Percentiles rank a stretch among this genome's conserved stretches.
These are phyloP conservation scores for Fusarium tanahbumbuense DNA, from an alignment of 2,329 filamentous ascomycete genomes.

Conservation along the genomic window DNA sequence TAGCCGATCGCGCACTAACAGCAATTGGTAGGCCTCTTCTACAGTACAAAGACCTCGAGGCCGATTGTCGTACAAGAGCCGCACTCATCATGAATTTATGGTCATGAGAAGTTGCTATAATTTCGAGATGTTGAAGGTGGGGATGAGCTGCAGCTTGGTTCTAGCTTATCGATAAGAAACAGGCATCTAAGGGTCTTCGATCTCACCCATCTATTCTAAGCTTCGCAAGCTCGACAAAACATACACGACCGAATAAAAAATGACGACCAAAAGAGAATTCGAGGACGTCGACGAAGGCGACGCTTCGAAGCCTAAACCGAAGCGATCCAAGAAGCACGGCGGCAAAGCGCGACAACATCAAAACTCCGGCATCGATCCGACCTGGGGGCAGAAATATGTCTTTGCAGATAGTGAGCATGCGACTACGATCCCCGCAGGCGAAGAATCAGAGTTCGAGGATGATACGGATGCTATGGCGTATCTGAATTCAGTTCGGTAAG, in stretches of 20 bases:
- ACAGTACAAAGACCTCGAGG: slow-evolving; percentile 1
- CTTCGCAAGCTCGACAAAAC: slow-evolving; percentile 18
- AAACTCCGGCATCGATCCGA: slow-evolving; percentile 66
- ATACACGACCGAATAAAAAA: slow-evolving; percentile 25
- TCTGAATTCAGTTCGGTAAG: slow-evolving; percentile 75
- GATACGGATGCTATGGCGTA: slow-evolving; percentile 77
- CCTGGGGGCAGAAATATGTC: slow-evolving; percentile 78
- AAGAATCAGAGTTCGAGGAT: slow-evolving; percentile 75
- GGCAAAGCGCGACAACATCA: slow-evolving; percentile 55
- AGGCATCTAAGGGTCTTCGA: slow-evolving; percentile 21
- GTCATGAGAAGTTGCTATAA: slow-evolving; percentile 40
- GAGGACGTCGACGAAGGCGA: slow-evolving; percentile 49
- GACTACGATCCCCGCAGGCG: slow-evolving; percentile 59
- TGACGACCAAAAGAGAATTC: slow-evolving; percentile 53
- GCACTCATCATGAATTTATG: slow-evolving; percentile 48
- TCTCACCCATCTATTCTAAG: slow-evolving; percentile 10
- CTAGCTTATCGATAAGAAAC: slow-evolving; percentile 42
- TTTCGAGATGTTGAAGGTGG: slow-evolving; percentile 8
- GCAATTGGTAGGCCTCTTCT: neutral
- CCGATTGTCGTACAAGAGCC: slow-evolving; percentile 46
- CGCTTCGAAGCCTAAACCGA: slow-evolving; percentile 42
- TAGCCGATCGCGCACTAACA: slow-evolving; percentile 14
- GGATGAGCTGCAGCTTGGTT: slow-evolving; percentile 22
- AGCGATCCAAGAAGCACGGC: slow-evolving; percentile 46
- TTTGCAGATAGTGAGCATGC: slow-evolving; percentile 71